phyloP scores from a whole-genome alignment of 2,329 filamentous ascomycete species.

The Metarhizium humberi region DNA sequence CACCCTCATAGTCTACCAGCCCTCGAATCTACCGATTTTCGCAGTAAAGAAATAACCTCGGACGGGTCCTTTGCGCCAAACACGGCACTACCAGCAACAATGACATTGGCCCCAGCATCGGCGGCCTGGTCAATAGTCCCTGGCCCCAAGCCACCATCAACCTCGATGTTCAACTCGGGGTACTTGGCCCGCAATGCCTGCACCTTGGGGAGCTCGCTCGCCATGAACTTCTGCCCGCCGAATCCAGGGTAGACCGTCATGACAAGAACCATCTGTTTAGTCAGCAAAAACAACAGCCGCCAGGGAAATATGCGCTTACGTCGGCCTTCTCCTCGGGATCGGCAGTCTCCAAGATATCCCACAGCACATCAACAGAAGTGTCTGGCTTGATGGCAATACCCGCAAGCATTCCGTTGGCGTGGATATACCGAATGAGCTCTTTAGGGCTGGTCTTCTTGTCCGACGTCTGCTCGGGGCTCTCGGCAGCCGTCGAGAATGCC shows the following conservation, averaged over 20 bases:
- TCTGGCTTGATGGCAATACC: conserved; percentile 94
- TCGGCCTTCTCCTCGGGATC: conserved; percentile 74
- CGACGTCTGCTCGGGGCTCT: conserved; percentile 60
- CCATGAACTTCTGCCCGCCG: conserved; percentile 98
- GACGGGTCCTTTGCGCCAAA: conserved; percentile 85
- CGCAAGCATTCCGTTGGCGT: conserved; percentile 77
- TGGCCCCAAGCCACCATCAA: conserved; percentile 84
- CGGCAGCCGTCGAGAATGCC: conserved; percentile 78
- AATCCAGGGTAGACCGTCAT: conserved; percentile 99
- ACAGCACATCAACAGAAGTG: conserved; percentile 84
- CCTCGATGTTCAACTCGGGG: conserved; percentile 91
- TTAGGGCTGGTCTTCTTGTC: conserved; percentile 70
- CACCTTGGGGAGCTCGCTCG: conserved; percentile 90
- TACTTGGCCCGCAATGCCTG: conserved; percentile 73
- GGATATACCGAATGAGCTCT: conserved; percentile 83
- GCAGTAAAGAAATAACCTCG: conserved; percentile 75
- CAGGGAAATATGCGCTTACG: conserved; percentile 44
- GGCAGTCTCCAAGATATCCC: conserved; percentile 71
- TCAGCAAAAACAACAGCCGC: neutral
- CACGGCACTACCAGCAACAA: conserved; percentile 91
- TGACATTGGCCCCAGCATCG: conserved; percentile 93
- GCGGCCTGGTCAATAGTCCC: conserved; percentile 89
- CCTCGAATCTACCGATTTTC: conserved; percentile 65
- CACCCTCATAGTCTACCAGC: conserved; percentile 27
- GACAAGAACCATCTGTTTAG: conserved; percentile 79